Evolutionary conservation across 768 basidiomycete species (phyloP), one percentile per base, ranked within the genome.

Genomic region (Tulasnella sp.): DNA sequence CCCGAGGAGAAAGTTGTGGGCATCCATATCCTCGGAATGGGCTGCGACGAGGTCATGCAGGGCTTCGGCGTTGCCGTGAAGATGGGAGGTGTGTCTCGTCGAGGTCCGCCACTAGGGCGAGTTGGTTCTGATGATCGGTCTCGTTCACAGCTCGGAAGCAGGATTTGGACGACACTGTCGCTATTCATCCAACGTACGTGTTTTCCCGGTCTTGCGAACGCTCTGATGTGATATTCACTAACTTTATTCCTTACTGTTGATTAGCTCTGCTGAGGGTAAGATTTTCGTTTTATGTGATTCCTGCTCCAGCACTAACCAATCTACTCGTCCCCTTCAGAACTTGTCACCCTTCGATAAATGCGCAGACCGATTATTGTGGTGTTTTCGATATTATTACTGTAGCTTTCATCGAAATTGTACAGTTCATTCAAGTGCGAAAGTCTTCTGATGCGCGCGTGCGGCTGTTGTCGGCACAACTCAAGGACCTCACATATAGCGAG

Each of bases 11-110:
- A 92, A 80, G 91, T 99, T 52, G 94, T 99, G n/a, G 97, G 97
- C 14, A 85, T 98, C 67, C 97, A 99, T 84, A 89, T 98, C 79
- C 89, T 99, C 76, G 97, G 97, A 8, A 81, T 86, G 78, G 97
- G 97, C 58, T 93, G 91, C 80, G 97, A 99, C 82, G 97, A 99
- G 84, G 89, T 92, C 79, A 84, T 96, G 84, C 97, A 99, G 86
- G 97, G 97, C 78, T 98, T 97, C 83, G 93, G 85, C 1, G 94
- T 99, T n/a, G 97, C 97, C 15, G 86, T 99, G 80, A 99, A 98
- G 86, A 97, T 99, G 97, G 93, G 93, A 29, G 88, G 86, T 88
- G 80, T 14, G 86, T 83, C 29, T 49, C 9, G 37, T 64, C 15
- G 0, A 1, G 29, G 15, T 71, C 3, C 72, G 11, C 31, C 3